Evolutionary conservation across 2,329 filamentous ascomycete species (phyloP).

Genomic region (Pseudogymnoascus sp.): DNA sequence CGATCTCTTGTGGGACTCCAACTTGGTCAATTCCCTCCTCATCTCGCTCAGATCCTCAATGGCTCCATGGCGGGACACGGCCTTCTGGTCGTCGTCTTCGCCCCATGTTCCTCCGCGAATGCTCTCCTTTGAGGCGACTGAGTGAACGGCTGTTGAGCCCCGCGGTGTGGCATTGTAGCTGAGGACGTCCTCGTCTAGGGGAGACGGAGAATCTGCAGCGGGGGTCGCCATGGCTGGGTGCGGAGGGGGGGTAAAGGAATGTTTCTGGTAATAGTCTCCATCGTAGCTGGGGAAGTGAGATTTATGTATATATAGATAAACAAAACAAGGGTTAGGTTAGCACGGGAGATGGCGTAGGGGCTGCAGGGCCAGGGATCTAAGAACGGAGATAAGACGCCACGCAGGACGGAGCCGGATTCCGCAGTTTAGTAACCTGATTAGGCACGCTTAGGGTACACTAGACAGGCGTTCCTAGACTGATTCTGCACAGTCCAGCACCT

Average conservation of each 20-base stretch:
- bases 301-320: constrained; percentile 5
- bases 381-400: constrained; percentile 3
- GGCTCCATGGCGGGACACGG: background rate
- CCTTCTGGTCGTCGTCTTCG: constrained; percentile 2
- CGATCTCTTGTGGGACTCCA: background rate
- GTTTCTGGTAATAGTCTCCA: background rate
- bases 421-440: background rate
- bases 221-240: background rate
- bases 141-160: constrained; percentile 3
- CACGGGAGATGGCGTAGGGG: constrained; percentile 19
- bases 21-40: background rate
- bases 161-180: background rate
- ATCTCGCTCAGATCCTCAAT: background rate
- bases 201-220: constrained; percentile 4
- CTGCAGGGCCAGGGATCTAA: constrained; percentile 13
- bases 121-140: background rate
- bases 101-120: constrained; percentile 3
- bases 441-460: background rate
- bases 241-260: background rate
- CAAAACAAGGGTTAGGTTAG: constrained; percentile 15
- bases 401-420: constrained; percentile 1
- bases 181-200: background rate
- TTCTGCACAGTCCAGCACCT: background rate
- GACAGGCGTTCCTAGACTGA: background rate
- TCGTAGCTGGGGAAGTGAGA: background rate